Conservation (phyloP, 331 rosid genomes). For the Quercus tomentella region DNA sequence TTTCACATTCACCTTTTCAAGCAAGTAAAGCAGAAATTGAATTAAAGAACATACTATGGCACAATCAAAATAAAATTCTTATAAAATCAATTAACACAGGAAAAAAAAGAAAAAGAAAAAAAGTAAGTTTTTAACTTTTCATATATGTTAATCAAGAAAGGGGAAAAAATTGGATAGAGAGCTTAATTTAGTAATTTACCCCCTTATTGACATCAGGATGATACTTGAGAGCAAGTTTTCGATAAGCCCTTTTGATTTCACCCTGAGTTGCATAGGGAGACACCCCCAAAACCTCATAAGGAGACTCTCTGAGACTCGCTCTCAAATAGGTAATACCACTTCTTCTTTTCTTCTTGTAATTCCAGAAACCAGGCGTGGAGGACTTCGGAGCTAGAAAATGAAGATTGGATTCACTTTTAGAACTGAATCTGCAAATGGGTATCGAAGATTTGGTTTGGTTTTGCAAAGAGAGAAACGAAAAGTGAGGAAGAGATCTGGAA, state of each 20-base stretch:
- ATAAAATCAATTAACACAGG: neutral
- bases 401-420: neutral
- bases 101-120: neutral
- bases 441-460: slow-evolving; percentile 24
- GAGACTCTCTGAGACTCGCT: slow-evolving; percentile 69
- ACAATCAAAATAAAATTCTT: neutral
- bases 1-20: neutral
- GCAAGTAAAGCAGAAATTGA: neutral
- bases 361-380: slow-evolving; percentile 15
- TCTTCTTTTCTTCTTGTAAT: slow-evolving; percentile 19
- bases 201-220: slow-evolving; percentile 92
- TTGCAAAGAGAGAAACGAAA: slow-evolving; percentile 19
- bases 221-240: slow-evolving; percentile 92
- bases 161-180: neutral
- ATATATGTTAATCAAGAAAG: neutral
- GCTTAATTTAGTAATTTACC: slow-evolving; percentile 35
- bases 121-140: neutral
- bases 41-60: neutral
- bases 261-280: slow-evolving; percentile 56
- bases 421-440: slow-evolving; percentile 26
- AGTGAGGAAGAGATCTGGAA: slow-evolving; percentile 31
- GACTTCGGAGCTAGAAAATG: neutral
- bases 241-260: slow-evolving; percentile 85
- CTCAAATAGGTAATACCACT: slow-evolving; percentile 11
- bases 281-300: slow-evolving; percentile 76